Conservation (phyloP, 306 rosid genomes). For the Leucaena leucocephala region DNA sequence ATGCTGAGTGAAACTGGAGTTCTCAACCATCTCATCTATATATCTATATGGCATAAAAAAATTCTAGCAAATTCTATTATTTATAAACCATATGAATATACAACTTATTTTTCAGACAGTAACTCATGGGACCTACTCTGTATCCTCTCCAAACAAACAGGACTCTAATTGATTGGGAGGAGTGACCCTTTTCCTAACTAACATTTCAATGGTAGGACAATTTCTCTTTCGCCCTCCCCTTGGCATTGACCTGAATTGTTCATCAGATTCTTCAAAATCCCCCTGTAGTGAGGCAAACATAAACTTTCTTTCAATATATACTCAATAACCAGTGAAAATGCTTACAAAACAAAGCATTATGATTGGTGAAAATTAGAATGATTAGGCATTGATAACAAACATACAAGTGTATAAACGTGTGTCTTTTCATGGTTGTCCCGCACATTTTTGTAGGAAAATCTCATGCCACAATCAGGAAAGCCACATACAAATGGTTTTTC, state of each 20-base stretch:
- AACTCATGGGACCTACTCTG: not conserved
- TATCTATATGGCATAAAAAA: no score
- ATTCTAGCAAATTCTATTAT: no score
- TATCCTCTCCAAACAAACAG: conserved; percentile 39
- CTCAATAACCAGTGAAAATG: not conserved
- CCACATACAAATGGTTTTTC: conserved; percentile 53
- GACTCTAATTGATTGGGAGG: conserved; percentile 57
- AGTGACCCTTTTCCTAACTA: conserved; percentile 72
- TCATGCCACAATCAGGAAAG: conserved; percentile 63
- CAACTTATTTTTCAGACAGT: no score
- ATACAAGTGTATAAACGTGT: conserved; percentile 55
- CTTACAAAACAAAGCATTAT: not conserved
- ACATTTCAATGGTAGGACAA: conserved; percentile 69
- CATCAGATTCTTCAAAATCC: conserved; percentile 76
- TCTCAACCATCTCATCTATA: not conserved
- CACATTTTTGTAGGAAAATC: conserved; percentile 68
- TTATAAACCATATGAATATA: no score
- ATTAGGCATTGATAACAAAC: conserved; percentile 25
- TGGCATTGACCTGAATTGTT: conserved; percentile 69
- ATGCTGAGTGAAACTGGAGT: not conserved
- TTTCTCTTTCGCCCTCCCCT: conserved; percentile 83
- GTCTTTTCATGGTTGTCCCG: conserved; percentile 66
- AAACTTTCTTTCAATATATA: not conserved
- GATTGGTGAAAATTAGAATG: not conserved
- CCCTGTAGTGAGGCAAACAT: conserved; percentile 54